These are phyloP conservation scores for Tremella yokohamensis DNA, from an alignment of 768 basidiomycete genomes.

Conservation along the genomic window DNA sequence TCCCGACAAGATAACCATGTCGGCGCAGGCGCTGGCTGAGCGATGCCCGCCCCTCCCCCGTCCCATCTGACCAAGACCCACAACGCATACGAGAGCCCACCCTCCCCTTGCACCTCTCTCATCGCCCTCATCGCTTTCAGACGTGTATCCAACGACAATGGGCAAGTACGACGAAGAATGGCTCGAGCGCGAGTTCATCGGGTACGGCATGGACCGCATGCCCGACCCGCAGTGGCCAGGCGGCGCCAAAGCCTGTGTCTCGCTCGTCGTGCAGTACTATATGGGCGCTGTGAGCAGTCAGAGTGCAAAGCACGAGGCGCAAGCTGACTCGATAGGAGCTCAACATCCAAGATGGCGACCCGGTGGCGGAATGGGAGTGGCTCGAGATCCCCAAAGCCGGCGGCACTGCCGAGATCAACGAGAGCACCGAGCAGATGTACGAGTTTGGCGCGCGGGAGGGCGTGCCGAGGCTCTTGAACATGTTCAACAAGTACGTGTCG, in stretches of 20 bases:
- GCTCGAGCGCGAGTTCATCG: conserved; percentile 34
- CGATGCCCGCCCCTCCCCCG: too few species aligned
- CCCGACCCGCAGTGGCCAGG: conserved; percentile 29
- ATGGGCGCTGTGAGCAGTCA: conserved; percentile 25
- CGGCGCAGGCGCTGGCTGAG: too few species aligned
- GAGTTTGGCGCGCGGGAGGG: conserved; percentile 27
- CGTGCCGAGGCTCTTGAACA: conserved; percentile 19
- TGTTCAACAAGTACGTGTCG: conserved; percentile 24
- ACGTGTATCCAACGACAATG: conserved; percentile 4
- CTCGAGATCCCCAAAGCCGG: conserved; percentile 24
- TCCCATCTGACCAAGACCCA: not conserved
- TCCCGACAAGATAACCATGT: too few species aligned
- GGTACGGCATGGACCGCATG: conserved; percentile 22
- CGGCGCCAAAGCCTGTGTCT: conserved; percentile 28
- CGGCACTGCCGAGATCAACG: conserved; percentile 7
- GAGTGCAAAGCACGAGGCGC: not conserved
- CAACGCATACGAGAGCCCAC: not conserved
- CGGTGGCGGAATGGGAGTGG: conserved; percentile 12
- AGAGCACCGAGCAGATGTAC: conserved; percentile 27
- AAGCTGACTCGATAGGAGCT: conserved; percentile 4
- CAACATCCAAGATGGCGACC: conserved; percentile 17
- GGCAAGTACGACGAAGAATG: conserved; percentile 19
- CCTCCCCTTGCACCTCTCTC: too few species aligned
- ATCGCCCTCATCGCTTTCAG: not conserved
- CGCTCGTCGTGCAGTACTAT: conserved; percentile 28